Evolutionary conservation across 148 eudicot species (phyloP), one percentile per base, ranked within the genome.

Genomic region (Fagopyrum tataricum): DNA sequence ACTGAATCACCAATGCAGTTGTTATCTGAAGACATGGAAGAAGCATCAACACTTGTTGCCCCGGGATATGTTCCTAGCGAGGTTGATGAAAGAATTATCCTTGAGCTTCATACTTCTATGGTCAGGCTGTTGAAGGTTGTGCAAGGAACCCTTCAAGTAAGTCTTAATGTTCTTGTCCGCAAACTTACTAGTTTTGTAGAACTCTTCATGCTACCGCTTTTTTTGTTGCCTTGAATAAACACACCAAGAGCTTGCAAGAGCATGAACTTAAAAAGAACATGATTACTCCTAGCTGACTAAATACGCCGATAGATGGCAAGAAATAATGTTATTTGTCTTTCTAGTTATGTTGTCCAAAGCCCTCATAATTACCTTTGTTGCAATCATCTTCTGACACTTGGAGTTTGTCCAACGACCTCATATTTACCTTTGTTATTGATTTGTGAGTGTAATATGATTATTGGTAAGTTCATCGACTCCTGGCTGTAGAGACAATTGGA

Each of bases 51-150:
- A n/a, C 86, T 80, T 13, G 81, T 87, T 77, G 87, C 96, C 53
- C 92, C 95, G 72, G 96, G 97, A 26, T 92, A 96, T 89, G 93
- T 96, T 74, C 96, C 91, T 52, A 86, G 90, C 72, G 97, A 90
- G 79, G 85, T 79, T 48, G 90, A 90, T 85, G 99, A 96, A 81
- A 88, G 92, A 83, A 90, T 96, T 75, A 79, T 92, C 79, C 88
- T 92, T 85, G 99, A 96, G 84, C 87, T 96, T 76, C 91, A 92
- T 47, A 85, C 96, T 26, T 88, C 97, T 24, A 92, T 96, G 91
- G 92, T 92, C 80, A 86, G 86, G 79, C 97, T 94, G 42, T 79
- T 96, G 52, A 88, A 82, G 81, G 87, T 96, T 82, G 84, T 87
- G 37, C 85, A 79, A 70, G 99, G 99, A 84, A 96, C 86, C 49